Evolutionary conservation across 768 basidiomycete species (phyloP), one percentile per base, ranked within the genome.

Genomic region (Kwoniella sp.): DNA sequence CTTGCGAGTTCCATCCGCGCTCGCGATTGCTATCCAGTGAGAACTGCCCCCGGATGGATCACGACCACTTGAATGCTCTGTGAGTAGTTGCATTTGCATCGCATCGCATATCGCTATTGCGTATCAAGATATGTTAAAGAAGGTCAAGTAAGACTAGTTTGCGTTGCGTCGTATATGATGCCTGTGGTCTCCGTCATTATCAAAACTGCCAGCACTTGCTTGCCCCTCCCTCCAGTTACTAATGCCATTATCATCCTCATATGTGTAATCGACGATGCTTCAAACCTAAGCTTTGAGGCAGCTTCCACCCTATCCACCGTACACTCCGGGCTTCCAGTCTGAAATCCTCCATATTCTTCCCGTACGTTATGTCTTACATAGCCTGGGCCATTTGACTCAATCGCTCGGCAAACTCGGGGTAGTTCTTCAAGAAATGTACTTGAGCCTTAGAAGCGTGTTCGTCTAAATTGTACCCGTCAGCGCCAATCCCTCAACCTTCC

Each of bases 391-490:
- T 68, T 64, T 80, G 79, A 51, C 76, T 78, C 62, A 82, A 65
- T 54, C 78, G 55, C 52, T 73, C 77, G 6, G 89, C 90, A 85
- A 89, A 87, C 59, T 88, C 85, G 0, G 93, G 93, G 75, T 92
- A 96, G 69, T 86, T 87, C 67, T 86, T 83, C 77, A 88, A 83
- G 80, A 96, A 96, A 70, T 91, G 85, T 59, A 89, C 81, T 79
- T 96, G 94, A 7, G 92, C 86, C 60, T 83, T 83, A 48, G 90
- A 89, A 12, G 93, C 92, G 87, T 92, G 78, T 64, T 80, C 76
- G 60, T 79, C 78, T 70, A 44, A 29, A 24, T 33, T 6, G 7
- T 13, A 13, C 7, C 26, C 6, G 46, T 68, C 7, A 40, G 27
- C 24, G 21, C 53, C 27, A 17, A 33, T 5, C 22, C 19, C 40